A percentile compares a stretch with the other conserved stretches of the same genome.
Evolutionary conservation across 495 filamentous ascomycete genomes (phyloP).

Genomic region (Xanthoparmelia taractica): DNA sequence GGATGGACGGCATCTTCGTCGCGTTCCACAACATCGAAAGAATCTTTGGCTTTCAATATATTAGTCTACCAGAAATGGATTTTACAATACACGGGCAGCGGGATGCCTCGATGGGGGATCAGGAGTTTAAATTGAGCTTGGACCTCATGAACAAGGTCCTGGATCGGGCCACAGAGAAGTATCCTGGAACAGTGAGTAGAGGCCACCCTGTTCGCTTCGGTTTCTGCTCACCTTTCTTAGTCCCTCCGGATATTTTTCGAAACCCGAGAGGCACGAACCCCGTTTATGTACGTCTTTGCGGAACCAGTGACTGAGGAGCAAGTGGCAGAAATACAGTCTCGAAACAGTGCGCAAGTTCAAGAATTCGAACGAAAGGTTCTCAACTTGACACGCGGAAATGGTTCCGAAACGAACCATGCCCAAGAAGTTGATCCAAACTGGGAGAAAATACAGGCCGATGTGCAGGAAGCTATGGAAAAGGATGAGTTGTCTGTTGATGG

Average conservation of each 20-base stretch:
- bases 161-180: slow-evolving; percentile 63
- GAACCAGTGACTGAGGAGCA: slow-evolving; percentile 69
- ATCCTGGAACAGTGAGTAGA: slow-evolving; percentile 49
- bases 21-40: slow-evolving; percentile 91
- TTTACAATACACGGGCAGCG: slow-evolving; percentile 64
- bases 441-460: slow-evolving; percentile 46
- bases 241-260: slow-evolving; percentile 85
- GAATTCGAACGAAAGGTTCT: slow-evolving; percentile 60
- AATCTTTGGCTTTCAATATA: slow-evolving; percentile 97
- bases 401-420: slow-evolving; percentile 10
- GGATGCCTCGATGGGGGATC: slow-evolving; percentile 61
- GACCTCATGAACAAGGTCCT: slow-evolving; percentile 68
- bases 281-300: slow-evolving; percentile 83
- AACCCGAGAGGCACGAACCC: slow-evolving; percentile 49
- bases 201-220: neutral
- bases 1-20: slow-evolving; percentile 99
- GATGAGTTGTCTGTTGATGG: slow-evolving; percentile 42
- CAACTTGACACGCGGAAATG: slow-evolving; percentile 34
- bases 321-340: slow-evolving; percentile 65
- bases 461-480: slow-evolving; percentile 47
- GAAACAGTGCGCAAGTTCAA: slow-evolving; percentile 51
- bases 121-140: slow-evolving; percentile 79
- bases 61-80: slow-evolving; percentile 83
- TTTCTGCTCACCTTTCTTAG: slow-evolving; percentile 31
- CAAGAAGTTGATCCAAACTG: slow-evolving; percentile 35